Evolutionary conservation across 495 filamentous ascomycete species (phyloP).

Genomic region (Aspergillus campestris): DNA sequence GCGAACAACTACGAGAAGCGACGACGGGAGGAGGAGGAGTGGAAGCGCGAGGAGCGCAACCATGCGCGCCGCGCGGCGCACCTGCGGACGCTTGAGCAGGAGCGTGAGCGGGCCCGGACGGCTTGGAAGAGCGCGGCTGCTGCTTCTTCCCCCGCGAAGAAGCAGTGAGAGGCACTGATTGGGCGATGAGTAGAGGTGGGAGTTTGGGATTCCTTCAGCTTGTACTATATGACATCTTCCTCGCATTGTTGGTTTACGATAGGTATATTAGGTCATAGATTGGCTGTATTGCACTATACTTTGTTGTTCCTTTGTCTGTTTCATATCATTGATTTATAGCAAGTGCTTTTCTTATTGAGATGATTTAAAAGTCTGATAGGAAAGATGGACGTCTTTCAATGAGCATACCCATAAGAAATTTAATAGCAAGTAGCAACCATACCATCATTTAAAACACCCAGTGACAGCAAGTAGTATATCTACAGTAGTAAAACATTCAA

Average conservation of each 20-base stretch:
- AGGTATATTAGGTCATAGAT: not conserved
- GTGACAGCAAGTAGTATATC: too few species aligned
- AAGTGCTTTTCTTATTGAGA: not conserved
- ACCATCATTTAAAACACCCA: too few species aligned
- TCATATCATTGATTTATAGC: not conserved
- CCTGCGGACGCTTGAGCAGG: slow-evolving; percentile 8
- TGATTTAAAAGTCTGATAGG: too few species aligned
- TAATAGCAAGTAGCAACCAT: too few species aligned
- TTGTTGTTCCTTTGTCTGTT: not conserved
- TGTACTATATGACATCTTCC: too few species aligned
- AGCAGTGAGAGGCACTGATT: slow-evolving; percentile 2
- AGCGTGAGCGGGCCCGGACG: slow-evolving; percentile 12
- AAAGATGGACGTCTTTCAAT: not conserved
- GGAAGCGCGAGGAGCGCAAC: slow-evolving; percentile 21
- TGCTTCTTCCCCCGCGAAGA: not conserved
- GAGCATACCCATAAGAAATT: too few species aligned
- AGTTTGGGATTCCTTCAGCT: not conserved
- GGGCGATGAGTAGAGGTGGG: not conserved
- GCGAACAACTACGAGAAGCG: slow-evolving; percentile 19
- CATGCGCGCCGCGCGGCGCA: slow-evolving; percentile 15
- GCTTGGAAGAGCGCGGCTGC: not conserved
- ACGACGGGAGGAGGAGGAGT: slow-evolving; percentile 18
- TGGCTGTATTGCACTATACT: slow-evolving; percentile 1
- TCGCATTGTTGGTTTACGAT: too few species aligned
- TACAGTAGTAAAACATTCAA: too few species aligned